A percentile compares a stretch with the other conserved stretches of the same genome.
phyloP scores from a whole-genome alignment of 371 early-diverging fungal species.

The Fennellomyces sp. region DNA sequence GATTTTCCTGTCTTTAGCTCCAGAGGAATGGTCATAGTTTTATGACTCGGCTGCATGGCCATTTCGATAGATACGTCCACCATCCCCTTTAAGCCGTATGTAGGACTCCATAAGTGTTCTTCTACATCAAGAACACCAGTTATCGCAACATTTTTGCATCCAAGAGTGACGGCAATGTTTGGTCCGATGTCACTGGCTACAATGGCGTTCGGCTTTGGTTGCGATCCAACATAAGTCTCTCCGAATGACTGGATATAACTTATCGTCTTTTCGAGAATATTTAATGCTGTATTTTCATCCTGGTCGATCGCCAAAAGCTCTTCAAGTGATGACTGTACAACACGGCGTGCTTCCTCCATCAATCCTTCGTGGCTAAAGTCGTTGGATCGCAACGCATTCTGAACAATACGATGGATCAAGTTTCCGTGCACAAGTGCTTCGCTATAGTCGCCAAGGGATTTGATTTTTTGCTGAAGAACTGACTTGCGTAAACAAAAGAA shows the following conservation, averaged over 20 bases:
- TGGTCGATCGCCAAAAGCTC: slow-evolving; percentile 70
- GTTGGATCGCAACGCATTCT: slow-evolving; percentile 55
- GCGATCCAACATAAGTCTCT: slow-evolving; percentile 9
- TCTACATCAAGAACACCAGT: slow-evolving; percentile 84
- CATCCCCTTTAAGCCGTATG: slow-evolving; percentile 92
- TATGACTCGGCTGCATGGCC: slow-evolving; percentile 28
- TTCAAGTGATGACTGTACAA: slow-evolving; percentile 55
- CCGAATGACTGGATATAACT: slow-evolving; percentile 25
- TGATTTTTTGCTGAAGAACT: slow-evolving; percentile 69
- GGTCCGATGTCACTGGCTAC: slow-evolving; percentile 25
- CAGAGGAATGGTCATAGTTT: slow-evolving; percentile 68
- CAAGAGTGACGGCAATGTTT: slow-evolving; percentile 10
- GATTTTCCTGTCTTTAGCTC: slow-evolving; percentile 90
- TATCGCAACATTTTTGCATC: slow-evolving; percentile 51
- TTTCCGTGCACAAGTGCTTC: slow-evolving; percentile 76
- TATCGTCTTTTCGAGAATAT: slow-evolving; percentile 42
- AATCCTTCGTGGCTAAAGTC: slow-evolving; percentile 61
- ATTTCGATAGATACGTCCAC: slow-evolving; percentile 80
- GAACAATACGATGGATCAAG: slow-evolving; percentile 82
- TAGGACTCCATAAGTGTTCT: slow-evolving; percentile 92
- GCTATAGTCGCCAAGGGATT: slow-evolving; percentile 47
- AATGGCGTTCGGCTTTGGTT: slow-evolving; percentile 19
- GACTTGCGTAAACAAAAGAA: slow-evolving; percentile 77
- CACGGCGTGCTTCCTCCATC: slow-evolving; percentile 33
- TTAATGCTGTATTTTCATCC: slow-evolving; percentile 52